Evolutionary conservation across 345 rosid genomes (phyloP).

Genomic region (Brassica nigra): DNA sequence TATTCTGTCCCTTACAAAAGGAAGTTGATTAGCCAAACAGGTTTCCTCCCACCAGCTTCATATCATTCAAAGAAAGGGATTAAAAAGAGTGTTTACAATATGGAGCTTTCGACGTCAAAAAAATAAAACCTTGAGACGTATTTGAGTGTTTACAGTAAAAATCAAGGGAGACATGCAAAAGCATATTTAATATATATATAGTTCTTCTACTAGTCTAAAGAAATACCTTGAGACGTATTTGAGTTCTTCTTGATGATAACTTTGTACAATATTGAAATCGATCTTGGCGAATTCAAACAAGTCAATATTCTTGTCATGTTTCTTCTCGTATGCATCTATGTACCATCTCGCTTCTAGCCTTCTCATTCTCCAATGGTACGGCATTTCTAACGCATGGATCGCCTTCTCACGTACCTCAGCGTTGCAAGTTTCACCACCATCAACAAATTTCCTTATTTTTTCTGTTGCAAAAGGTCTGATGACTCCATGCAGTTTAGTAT

Average conservation of each 20-base stretch:
- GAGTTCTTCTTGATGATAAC: not conserved
- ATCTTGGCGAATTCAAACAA: not conserved
- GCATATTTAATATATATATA: not conserved
- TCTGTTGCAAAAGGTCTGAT: not conserved
- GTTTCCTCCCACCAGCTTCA: slow-evolving; percentile 47
- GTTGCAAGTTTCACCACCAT: not conserved
- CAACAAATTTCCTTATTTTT: not conserved
- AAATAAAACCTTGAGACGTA: too few relatives aligned
- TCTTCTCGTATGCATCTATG: not conserved
- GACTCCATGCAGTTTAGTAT: not conserved
- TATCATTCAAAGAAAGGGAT: not conserved
- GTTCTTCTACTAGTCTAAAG: not conserved
- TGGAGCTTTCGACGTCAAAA: too few relatives aligned
- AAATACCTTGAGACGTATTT: not conserved
- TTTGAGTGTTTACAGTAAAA: too few relatives aligned
- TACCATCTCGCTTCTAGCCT: not conserved
- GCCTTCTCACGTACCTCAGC: not conserved
- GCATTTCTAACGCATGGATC: not conserved
- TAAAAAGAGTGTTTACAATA: too few relatives aligned
- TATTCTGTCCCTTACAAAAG: slow-evolving; percentile 41
- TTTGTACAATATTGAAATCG: not conserved
- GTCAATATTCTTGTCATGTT: not conserved
- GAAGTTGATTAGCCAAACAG: slow-evolving; percentile 20
- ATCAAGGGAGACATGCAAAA: too few relatives aligned
- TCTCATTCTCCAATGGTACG: not conserved